phyloP scores from a whole-genome alignment of 768 basidiomycete genomes.

The Panaeolus cyanescens region DNA sequence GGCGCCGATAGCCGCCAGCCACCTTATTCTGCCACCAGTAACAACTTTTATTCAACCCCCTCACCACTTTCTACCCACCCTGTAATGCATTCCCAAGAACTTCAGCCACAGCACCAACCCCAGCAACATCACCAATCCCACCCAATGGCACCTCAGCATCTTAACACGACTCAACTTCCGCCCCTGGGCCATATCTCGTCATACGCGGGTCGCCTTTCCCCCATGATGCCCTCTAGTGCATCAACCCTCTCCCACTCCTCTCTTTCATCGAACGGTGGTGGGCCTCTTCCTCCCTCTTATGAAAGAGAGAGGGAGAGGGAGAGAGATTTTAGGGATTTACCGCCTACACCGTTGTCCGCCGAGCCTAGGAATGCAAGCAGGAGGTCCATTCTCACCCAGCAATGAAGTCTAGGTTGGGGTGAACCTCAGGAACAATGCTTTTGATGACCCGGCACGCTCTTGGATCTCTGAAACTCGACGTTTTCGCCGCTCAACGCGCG shows the following conservation, averaged over 20 bases:
- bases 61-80: slow-evolving; percentile 53
- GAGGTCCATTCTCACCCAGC: slow-evolving; percentile 3
- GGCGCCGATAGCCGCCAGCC: slow-evolving; percentile 33
- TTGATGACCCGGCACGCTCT: background rate
- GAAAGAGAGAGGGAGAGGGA: slow-evolving; percentile 60
- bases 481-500: background rate
- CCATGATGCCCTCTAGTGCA: slow-evolving; percentile 33
- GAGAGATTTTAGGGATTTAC: slow-evolving; percentile 30
- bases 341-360: slow-evolving; percentile 7
- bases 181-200: slow-evolving; percentile 37
- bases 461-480: background rate
- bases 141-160: slow-evolving; percentile 15
- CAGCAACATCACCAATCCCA: slow-evolving; percentile 13
- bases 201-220: slow-evolving; percentile 39
- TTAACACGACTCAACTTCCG: slow-evolving; percentile 31
- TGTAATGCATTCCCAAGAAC: slow-evolving; percentile 28
- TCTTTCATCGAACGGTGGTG: slow-evolving; percentile 26
- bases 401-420: slow-evolving; percentile 2
- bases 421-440: background rate
- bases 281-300: slow-evolving; percentile 41
- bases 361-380: slow-evolving; percentile 5
- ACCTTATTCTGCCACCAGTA: slow-evolving; percentile 33
- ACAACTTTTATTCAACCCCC: slow-evolving; percentile 48
- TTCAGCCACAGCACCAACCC: slow-evolving; percentile 18
- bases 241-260: slow-evolving; percentile 43